Evolutionary conservation across 2,329 filamentous ascomycete genomes (phyloP).

Genomic region (Calonectria ilicicola): DNA sequence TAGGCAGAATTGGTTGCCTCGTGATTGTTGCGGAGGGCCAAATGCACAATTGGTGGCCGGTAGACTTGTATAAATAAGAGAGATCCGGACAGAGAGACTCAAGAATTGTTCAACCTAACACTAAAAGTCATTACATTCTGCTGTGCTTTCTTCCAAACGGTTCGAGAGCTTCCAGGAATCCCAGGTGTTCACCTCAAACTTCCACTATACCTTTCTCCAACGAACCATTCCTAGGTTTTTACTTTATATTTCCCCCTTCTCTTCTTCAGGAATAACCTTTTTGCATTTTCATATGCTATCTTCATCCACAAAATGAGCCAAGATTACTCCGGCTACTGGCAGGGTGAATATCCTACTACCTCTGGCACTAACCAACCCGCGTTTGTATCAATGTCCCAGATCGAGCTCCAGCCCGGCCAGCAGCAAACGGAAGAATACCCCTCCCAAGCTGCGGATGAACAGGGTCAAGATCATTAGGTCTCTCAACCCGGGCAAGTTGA

Average conservation of each 20-base stretch:
- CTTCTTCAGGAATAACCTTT: too few species aligned
- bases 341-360: not conserved
- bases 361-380: not conserved
- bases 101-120: not conserved
- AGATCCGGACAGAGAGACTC: not conserved
- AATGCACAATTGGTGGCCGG: not conserved
- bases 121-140: not conserved
- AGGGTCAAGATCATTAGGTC: constrained; percentile 16
- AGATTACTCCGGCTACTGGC: not conserved
- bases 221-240: too few species aligned
- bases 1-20: not conserved
- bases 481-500: constrained; percentile 2
- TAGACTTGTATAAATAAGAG: not conserved
- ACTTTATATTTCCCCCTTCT: not conserved
- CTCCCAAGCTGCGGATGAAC: not conserved
- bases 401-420: not conserved
- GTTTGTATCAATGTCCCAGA: not conserved
- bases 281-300: too few species aligned
- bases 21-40: not conserved
- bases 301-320: not conserved
- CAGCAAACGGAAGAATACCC: not conserved
- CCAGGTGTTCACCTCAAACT: not conserved
- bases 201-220: not conserved
- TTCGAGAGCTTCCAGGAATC: not conserved
- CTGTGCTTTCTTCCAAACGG: not conserved